Evolutionary conservation across 257 asterid species (phyloP).

Genomic region (Solanum verrucosum): DNA sequence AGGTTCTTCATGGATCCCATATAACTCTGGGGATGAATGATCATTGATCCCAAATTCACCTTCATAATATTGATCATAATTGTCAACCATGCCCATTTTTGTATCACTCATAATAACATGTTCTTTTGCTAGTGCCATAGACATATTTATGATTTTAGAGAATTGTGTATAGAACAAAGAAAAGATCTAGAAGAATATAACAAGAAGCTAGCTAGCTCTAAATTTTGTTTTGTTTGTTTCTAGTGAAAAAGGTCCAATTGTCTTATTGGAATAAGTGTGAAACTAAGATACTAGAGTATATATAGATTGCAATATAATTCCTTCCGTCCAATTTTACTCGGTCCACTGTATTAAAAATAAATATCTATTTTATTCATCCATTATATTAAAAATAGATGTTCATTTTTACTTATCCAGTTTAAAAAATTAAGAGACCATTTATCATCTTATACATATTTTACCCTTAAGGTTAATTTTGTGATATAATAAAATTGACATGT

Average conservation of each 20-base stretch:
- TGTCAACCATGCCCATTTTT: constrained; percentile 23
- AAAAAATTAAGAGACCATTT: accelerated
- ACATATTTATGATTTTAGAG: not conserved
- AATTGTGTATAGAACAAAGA: not conserved
- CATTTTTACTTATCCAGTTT: too few relatives aligned
- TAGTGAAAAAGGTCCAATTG: not conserved
- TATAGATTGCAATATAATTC: not conserved
- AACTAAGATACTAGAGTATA: not conserved
- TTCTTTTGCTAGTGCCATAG: constrained; percentile 49
- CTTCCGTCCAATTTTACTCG: not conserved
- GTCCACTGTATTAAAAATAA: not conserved
- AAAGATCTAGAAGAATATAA: not conserved
- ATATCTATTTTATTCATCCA: not conserved
- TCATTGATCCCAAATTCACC: constrained; percentile 26
- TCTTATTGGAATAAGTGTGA: not conserved
- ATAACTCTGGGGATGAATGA: constrained; percentile 22
- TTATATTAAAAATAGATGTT: too few relatives aligned
- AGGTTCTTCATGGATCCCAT: constrained; percentile 7
- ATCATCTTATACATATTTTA: not conserved
- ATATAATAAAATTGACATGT: too few relatives aligned
- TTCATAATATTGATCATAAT: constrained; percentile 43
- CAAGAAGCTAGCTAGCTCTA: not conserved
- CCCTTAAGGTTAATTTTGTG: not conserved
- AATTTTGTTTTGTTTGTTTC: not conserved
- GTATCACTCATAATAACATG: constrained; percentile 33